Conservation (phyloP, 257 asterid genomes). For the Avicennia marina region DNA sequence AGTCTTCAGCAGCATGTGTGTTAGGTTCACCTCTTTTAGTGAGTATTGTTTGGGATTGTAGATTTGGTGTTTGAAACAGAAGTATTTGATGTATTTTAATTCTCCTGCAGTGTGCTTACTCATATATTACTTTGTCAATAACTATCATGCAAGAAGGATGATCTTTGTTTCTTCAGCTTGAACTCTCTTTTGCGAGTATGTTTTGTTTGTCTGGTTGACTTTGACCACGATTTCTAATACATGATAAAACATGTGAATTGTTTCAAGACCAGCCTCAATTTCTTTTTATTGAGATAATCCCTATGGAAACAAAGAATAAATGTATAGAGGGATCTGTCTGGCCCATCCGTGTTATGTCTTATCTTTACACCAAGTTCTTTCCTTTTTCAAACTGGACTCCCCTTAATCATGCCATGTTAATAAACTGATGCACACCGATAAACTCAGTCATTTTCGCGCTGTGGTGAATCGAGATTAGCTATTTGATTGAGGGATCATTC, state of each 20-base stretch:
- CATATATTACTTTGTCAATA: not conserved
- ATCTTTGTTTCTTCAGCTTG: not conserved
- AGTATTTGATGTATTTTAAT: conserved; percentile 5
- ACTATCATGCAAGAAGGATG: too few species aligned
- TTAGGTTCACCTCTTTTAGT: conserved; percentile 12
- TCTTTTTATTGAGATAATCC: too few species aligned
- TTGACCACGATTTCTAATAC: too few species aligned
- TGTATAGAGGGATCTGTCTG: too few species aligned
- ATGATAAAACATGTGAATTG: too few species aligned
- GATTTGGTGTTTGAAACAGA: not conserved
- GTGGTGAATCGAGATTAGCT: too few species aligned
- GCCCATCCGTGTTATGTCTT: too few species aligned
- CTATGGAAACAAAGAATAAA: too few species aligned
- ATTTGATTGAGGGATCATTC: not conserved
- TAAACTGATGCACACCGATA: not conserved
- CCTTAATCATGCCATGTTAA: not conserved
- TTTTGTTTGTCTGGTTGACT: not conserved
- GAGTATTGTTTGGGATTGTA: conserved; percentile 12
- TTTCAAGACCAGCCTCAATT: too few species aligned
- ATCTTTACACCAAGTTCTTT: too few species aligned
- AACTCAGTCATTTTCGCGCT: not conserved
- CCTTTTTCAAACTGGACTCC: too few species aligned
- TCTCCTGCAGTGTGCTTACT: conserved; percentile 1
- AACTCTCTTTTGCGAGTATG: not conserved
- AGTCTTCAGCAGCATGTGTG: not conserved